These are phyloP conservation scores for Mycotypha africana DNA, from an alignment of 371 early-diverging fungal species.

Conservation along the genomic window DNA sequence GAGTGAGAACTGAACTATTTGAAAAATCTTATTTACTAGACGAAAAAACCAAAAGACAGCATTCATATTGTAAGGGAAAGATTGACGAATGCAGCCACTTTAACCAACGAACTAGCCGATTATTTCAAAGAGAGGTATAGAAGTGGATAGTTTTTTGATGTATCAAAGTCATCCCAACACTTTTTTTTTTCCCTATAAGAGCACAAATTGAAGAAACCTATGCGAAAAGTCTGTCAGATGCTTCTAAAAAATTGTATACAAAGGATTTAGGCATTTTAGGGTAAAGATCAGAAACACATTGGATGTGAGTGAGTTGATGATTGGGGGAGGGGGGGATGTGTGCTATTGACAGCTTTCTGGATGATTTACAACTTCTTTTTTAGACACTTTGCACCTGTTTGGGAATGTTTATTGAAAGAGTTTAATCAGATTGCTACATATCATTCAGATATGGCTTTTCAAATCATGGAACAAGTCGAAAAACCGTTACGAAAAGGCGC, in stretches of 20 bases:
- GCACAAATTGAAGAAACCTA: constrained; percentile 20
- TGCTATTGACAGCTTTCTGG: too few species aligned
- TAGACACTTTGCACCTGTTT: constrained; percentile 16
- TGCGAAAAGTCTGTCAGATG: constrained; percentile 10
- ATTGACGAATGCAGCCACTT: constrained; percentile 7
- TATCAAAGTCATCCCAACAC: background rate
- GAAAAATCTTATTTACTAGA: constrained; percentile 11
- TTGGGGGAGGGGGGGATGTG: background rate
- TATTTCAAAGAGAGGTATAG: constrained; percentile 16
- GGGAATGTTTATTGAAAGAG: constrained; percentile 16
- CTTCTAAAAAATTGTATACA: constrained; percentile 12
- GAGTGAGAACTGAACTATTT: background rate
- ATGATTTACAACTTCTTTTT: background rate
- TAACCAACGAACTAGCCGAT: constrained; percentile 15
- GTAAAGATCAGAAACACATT: background rate
- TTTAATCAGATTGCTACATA: constrained; percentile 6
- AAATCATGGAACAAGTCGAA: constrained; percentile 11
- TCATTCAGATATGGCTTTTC: constrained; percentile 13
- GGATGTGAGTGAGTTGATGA: background rate
- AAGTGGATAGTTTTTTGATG: background rate
- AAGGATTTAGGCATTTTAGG: constrained; percentile 9
- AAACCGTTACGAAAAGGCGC: constrained; percentile 11
- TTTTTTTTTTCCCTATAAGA: background rate
- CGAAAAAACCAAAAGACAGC: constrained; percentile 15
- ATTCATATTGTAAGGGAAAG: constrained; percentile 6